Evolutionary conservation across 371 early-diverging fungal genomes (phyloP).

Genomic region (Rhizomucor pusillus): DNA sequence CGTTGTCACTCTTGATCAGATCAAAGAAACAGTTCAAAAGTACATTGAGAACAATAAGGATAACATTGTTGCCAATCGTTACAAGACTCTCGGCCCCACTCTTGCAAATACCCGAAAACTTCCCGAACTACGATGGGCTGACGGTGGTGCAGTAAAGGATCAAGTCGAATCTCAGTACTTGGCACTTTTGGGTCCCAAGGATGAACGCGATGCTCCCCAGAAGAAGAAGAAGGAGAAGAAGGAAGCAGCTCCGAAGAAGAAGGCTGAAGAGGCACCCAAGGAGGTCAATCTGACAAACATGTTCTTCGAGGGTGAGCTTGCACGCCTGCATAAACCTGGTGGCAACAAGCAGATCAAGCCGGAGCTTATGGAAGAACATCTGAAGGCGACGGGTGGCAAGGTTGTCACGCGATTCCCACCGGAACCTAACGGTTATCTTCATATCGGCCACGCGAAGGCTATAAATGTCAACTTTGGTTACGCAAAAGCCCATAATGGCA

Average conservation of each 20-base stretch:
- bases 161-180: slow-evolving; percentile 83
- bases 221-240: slow-evolving; percentile 65
- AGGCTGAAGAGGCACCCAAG: slow-evolving; percentile 41
- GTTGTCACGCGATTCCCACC: slow-evolving; percentile 99
- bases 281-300: slow-evolving; percentile 40
- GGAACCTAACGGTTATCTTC: slow-evolving; percentile 98
- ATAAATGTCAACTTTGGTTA: slow-evolving; percentile 98
- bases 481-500: slow-evolving; percentile 92
- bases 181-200: slow-evolving; percentile 90
- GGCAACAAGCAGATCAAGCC: slow-evolving; percentile 97
- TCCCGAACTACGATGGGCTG: slow-evolving; percentile 86
- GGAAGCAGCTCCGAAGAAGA: slow-evolving; percentile 26
- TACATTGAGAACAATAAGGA: slow-evolving; percentile 69
- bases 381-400: slow-evolving; percentile 91
- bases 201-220: slow-evolving; percentile 85
- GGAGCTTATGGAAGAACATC: slow-evolving; percentile 89
- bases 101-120: slow-evolving; percentile 71
- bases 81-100: slow-evolving; percentile 73
- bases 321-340: slow-evolving; percentile 94
- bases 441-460: slow-evolving; percentile 99
- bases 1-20: slow-evolving; percentile 70
- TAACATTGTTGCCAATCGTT: slow-evolving; percentile 78
- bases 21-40: slow-evolving; percentile 50
- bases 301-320: slow-evolving; percentile 91
- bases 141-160: slow-evolving; percentile 80